Base-by-base conservation (phyloP, 139 green algal genomes). In the Microglena sp. region DNA sequence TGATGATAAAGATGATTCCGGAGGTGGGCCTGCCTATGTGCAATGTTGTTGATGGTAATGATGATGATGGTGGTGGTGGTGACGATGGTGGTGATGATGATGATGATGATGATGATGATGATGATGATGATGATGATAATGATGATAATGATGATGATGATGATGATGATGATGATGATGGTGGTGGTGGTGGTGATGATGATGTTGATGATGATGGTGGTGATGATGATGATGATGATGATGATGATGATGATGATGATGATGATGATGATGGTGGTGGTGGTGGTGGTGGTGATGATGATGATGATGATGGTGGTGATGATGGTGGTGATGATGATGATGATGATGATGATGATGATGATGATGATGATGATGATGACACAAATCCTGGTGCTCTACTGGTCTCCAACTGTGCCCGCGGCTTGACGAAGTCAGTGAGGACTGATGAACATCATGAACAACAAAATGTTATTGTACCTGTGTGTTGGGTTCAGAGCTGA, bases 151-250 rank as follows among this genome's bases (percentile, higher is more conserved):
- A 63, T 43, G 56, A 63, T 63, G 56, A 63, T 43, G 56, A 63
- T 63, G 56, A 63, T 43, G 56, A 63, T 63, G 56, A 63, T 43
- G 56, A 63, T 63, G 56, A 63, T 43, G 56, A 63, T 63, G 56
- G 44, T 43, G 56, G 44, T 63, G 56, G 44, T 43, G 56, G 44
- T 63, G 56, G 44, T 43, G 56, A 63, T 63, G 56, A 63, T 43
- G 56, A 63, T 63, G 56, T 45, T 43, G 56, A 63, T 63, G 56
- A 63, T 43, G 56, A 63, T 63, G 56, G 44, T 43, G 56, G 44
- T 63, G 56, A 63, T 43, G 56, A 63, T 63, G 56, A 63, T 43
- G 56, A 63, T 63, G 56, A 63, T 43, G 56, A 63, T 63, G 56
- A 63, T 43, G 56, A 63, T 63, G 56, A 63, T 43, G 56, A 63